Evolutionary conservation across 306 rosid species (phyloP), one percentile per base, ranked within the genome.

Genomic region (Lithocarpus polystachyus): DNA sequence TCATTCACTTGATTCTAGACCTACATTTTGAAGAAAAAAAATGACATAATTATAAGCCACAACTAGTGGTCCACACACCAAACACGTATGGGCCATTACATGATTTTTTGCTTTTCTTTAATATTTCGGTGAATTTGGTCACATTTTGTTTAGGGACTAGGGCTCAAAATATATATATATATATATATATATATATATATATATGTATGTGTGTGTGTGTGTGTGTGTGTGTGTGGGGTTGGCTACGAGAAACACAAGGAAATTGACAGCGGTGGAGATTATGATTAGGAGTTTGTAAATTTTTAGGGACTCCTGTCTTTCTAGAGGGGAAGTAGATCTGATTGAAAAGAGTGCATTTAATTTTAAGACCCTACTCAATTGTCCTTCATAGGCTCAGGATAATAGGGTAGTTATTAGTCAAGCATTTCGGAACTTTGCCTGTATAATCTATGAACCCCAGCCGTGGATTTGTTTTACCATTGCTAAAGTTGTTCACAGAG

Each of bases 141-240:
- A 80, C 78, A 73, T 80, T 79, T 80, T 22, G 29, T 13, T 20
- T 37, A 24, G 56, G 20, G 37, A 19, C 57, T 24, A 24, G 76
- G 55, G 18, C 20, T 19, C 4, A 2, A 43, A 9, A 43, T 10
- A 43, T 43, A 1, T 33, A 5, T 5, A 5, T 31, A 31, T 29
- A 29, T 29, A 29, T 29, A 29, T 29, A 3, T 29, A 29, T 28
- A 28, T 28, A 29, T 29, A 29, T 31, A 31, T 31, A 31, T 31
- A 31, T 4, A 31, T 31, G 4, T 31, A 31, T 31, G 4, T 31
- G 4, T 31, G 4, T 31, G 4, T 4, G 4, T 31, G 0, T 4
- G 1, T 33, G 0, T 33, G 1, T 5, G 1, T 31, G 1, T 31
- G 17, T 28, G 15, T 56, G 5, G 1, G 19, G 69, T 22, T 54